Base-by-base conservation (phyloP, 805 yeast species). In the Naumovozyma baii region DNA sequence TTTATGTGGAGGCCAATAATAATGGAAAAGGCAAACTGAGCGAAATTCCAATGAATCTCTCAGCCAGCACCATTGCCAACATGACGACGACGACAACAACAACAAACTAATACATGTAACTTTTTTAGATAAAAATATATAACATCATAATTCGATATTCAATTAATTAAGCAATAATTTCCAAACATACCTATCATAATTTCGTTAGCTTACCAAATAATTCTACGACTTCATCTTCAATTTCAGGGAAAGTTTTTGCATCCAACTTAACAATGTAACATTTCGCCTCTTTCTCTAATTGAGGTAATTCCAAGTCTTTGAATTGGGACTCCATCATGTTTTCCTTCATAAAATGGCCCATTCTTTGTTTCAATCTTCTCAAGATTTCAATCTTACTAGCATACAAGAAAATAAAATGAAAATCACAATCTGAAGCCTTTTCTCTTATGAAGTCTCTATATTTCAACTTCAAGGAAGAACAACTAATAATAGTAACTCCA, bases 311-410 rank as follows among this genome's bases (percentile, higher is more conserved):
- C 73, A 85, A 71, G 40, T 76, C 78, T 12, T 68, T 76, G 47
- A 78, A 80, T 58, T 88, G 96, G 16, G 87, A 77, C 43, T 74
- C 70, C 38, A 87, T 76, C 96, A 88, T 85, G 44, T 76, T 73
- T 3, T 80, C 71, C 56, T 88, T 88, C 95, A 92, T 87, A 58
- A 72, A 92, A 56, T 92, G 98, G 36, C 76, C 75, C 49, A 73
- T 58, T 48, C 98, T 69, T n/a, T 59, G 54, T 4, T 63, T 63
- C 39, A 87, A 82, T 38, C 97, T 70, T 26, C 63, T 54, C 13
- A 73, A 45, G 34, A 88, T 70, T 46, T 72, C 81, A 7, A 78
- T 80, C 48, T 67, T 72, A 7, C 76, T 65, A 9, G 87, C 80
- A 50, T 74, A 72, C 34, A 90, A 60, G 54, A 88, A 80, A 25